Evolutionary conservation across 2,329 filamentous ascomycete species (phyloP).

Genomic region (Venturia oleaginea): DNA sequence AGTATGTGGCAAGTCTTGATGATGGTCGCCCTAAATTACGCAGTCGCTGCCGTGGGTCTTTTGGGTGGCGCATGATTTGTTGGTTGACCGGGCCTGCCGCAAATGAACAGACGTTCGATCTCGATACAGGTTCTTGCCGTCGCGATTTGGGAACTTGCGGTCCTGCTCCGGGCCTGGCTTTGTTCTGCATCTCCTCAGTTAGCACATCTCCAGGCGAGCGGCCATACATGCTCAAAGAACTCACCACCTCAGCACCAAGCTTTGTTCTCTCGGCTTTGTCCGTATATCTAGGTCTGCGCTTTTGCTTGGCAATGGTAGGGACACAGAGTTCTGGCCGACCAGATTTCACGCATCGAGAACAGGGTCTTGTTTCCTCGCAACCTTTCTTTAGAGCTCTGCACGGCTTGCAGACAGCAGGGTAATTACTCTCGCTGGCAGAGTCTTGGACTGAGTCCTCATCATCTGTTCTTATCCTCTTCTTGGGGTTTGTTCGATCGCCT

Average conservation of each 20-base stretch:
- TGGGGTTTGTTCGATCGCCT: background rate
- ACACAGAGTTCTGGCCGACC: background rate
- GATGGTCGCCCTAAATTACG: background rate
- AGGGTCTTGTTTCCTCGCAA: background rate
- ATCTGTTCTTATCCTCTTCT: background rate
- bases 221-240: background rate
- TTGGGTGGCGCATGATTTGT: background rate
- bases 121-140: background rate
- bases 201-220: background rate
- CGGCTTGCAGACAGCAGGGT: background rate
- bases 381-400: constrained; percentile 1
- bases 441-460: background rate
- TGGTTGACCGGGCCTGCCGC: background rate
- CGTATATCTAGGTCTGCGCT: background rate
- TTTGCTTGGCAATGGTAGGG: background rate
- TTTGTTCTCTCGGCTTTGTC: background rate
- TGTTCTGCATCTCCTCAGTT: background rate
- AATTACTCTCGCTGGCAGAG: background rate
- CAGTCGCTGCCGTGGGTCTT: background rate
- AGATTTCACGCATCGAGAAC: background rate
- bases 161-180: background rate
- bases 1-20: background rate
- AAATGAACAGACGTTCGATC: background rate
- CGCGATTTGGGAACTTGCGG: background rate
- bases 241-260: background rate